These are phyloP conservation scores for Neurospora intermedia DNA, from an alignment of 495 filamentous ascomycete genomes.

Conservation along the genomic window DNA sequence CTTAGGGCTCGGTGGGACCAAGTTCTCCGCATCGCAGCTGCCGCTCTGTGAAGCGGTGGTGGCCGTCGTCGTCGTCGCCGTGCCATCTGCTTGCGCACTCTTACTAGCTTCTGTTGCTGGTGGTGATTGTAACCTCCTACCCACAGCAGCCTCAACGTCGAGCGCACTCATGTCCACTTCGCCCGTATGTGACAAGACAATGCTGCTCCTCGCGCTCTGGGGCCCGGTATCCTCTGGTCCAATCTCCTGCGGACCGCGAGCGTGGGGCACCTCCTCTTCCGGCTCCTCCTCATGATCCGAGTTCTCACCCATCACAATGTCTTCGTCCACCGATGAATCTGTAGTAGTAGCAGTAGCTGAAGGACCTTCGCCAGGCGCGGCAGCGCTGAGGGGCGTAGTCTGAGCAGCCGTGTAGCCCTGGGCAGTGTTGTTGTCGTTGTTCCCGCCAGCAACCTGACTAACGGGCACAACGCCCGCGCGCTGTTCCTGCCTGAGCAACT, in stretches of 20 bases:
- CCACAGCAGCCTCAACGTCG: constrained; percentile 44
- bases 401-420: constrained; percentile 7
- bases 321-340: constrained; percentile 17
- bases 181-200: constrained; percentile 14
- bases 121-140: constrained; percentile 22
- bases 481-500: constrained; percentile 69
- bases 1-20: constrained; percentile 24
- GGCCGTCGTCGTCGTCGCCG: background rate
- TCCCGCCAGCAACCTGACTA: constrained; percentile 30
- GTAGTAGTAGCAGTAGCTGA: constrained; percentile 2
- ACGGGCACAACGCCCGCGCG: constrained; percentile 55
- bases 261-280: constrained; percentile 61
- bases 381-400: background rate
- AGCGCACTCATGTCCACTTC: constrained; percentile 36
- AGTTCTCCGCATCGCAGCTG: background rate
- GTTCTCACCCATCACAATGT: constrained; percentile 20
- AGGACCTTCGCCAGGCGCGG: constrained; percentile 18
- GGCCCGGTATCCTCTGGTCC: constrained; percentile 81
- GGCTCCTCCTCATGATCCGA: constrained; percentile 22
- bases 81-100: background rate
- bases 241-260: constrained; percentile 68
- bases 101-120: constrained; percentile 1
- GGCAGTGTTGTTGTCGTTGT: constrained; percentile 12
- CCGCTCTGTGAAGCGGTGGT: background rate
- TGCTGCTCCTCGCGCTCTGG: constrained; percentile 37